phyloP scores from a whole-genome alignment of 306 rosid species.

The Argentina anserina region DNA sequence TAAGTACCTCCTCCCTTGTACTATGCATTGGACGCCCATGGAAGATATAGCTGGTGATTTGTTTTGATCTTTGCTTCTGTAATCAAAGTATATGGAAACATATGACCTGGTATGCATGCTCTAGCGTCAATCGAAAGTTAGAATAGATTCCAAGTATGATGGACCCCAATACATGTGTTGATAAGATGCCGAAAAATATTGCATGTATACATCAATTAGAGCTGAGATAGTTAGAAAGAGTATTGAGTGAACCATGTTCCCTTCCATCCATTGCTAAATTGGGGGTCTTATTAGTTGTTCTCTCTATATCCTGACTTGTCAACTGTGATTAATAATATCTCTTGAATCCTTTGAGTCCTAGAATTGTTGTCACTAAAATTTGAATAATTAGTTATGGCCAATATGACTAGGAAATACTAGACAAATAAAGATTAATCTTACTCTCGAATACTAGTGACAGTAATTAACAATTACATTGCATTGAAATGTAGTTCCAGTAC shows the following conservation, averaged over 20 bases:
- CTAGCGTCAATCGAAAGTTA: not conserved
- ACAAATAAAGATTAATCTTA: not conserved
- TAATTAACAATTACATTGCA: not conserved
- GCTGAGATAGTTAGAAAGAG: not conserved
- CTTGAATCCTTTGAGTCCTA: not conserved
- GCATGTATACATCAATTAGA: not conserved
- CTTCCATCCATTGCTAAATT: not conserved
- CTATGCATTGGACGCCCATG: slow-evolving; percentile 59
- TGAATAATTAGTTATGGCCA: not conserved
- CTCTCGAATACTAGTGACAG: not conserved
- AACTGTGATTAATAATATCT: not conserved
- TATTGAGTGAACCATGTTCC: not conserved
- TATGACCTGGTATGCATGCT: slow-evolving; percentile 33
- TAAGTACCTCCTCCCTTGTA: slow-evolving; percentile 52
- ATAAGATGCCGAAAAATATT: slow-evolving; percentile 29
- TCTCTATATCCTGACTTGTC: not conserved
- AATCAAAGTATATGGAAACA: slow-evolving; percentile 26
- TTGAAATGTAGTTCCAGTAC: not conserved
- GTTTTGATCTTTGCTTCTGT: slow-evolving; percentile 32
- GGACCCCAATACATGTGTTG: slow-evolving; percentile 14
- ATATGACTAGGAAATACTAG: not conserved
- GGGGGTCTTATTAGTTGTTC: not conserved
- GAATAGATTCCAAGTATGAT: not conserved
- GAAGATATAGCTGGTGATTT: slow-evolving; percentile 49
- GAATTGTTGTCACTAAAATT: not conserved